These are phyloP conservation scores for Hibiscus trionum DNA, from an alignment of 345 rosid species.

Conservation along the genomic window DNA sequence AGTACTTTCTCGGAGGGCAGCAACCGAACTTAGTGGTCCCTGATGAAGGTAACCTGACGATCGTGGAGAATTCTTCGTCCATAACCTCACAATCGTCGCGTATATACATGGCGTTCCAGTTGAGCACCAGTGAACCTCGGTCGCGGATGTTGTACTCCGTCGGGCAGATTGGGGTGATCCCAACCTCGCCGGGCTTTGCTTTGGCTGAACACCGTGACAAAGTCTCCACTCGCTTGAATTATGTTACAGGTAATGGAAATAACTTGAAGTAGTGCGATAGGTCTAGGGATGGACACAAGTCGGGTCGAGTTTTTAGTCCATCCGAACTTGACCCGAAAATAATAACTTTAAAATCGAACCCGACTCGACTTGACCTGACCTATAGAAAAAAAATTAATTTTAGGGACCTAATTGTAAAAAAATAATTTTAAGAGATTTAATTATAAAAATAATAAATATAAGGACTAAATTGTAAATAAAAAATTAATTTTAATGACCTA, in stretches of 20 bases:
- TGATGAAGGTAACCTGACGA: slow-evolving; percentile 45
- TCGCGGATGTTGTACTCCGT: slow-evolving; percentile 43
- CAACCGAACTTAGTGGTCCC: slow-evolving; percentile 29
- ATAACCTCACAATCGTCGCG: slow-evolving; percentile 42
- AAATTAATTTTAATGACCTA: no score
- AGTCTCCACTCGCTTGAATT: slow-evolving; percentile 47
- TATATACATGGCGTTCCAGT: slow-evolving; percentile 57
- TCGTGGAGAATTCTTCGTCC: slow-evolving; percentile 27
- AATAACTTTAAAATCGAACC: no score
- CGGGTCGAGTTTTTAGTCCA: no score
- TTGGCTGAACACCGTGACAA: slow-evolving; percentile 45
- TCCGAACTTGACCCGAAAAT: no score
- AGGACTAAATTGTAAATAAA: no score
- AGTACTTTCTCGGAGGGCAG: slow-evolving; percentile 42
- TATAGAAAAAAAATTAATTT: no score
- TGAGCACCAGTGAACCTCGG: slow-evolving; percentile 35
- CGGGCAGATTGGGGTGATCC: slow-evolving; percentile 44
- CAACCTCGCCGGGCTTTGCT: slow-evolving; percentile 31
- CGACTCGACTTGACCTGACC: no score
- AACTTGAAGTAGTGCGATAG: no score
- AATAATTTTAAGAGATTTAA: no score
- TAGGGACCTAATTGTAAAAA: no score
- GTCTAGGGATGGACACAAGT: no score
- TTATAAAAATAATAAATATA: no score
- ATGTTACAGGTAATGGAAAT: slow-evolving; percentile 40